Evolutionary conservation across 2,329 filamentous ascomycete species (phyloP).

Genomic region (Aspergillus ruber): DNA sequence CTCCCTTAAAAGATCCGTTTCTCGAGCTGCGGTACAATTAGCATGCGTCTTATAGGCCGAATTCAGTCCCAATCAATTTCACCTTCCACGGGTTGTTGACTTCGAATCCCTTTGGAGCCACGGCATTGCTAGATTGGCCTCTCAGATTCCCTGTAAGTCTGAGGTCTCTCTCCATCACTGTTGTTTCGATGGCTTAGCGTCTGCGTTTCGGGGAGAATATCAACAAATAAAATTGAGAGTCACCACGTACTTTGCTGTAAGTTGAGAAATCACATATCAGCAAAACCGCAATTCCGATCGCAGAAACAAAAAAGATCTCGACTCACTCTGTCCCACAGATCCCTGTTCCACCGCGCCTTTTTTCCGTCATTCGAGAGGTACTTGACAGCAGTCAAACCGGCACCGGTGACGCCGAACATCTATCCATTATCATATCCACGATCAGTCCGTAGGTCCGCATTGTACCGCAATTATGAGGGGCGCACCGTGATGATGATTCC

Average conservation of each 20-base stretch:
- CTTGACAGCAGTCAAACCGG: conserved; percentile 51
- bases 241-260: conserved; percentile 48
- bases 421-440: conserved; percentile 23
- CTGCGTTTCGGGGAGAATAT: conserved; percentile 6
- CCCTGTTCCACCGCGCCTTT: conserved; percentile 52
- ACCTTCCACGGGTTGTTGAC: conserved; percentile 64
- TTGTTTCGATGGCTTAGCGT: conserved; percentile 17
- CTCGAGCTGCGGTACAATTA: conserved; percentile 30
- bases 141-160: conserved; percentile 56
- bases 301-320: conserved; percentile 3
- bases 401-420: conserved; percentile 58
- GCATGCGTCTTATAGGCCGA: conserved; percentile 5
- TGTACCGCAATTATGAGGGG: conserved; percentile 12
- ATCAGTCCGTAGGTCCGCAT: background rate
- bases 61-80: conserved; percentile 8
- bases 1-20: conserved; percentile 32
- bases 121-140: conserved; percentile 55
- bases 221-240: background rate
- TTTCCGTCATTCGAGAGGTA: conserved; percentile 59
- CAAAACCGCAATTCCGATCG: conserved; percentile 11
- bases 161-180: conserved; percentile 63
- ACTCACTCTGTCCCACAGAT: conserved; percentile 60
- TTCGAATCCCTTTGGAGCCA: conserved; percentile 58
- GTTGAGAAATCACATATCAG: conserved; percentile 29
- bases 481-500: conserved; percentile 57